Evolutionary conservation across 805 yeast species (phyloP).

Genomic region (Priceomyces castillae): DNA sequence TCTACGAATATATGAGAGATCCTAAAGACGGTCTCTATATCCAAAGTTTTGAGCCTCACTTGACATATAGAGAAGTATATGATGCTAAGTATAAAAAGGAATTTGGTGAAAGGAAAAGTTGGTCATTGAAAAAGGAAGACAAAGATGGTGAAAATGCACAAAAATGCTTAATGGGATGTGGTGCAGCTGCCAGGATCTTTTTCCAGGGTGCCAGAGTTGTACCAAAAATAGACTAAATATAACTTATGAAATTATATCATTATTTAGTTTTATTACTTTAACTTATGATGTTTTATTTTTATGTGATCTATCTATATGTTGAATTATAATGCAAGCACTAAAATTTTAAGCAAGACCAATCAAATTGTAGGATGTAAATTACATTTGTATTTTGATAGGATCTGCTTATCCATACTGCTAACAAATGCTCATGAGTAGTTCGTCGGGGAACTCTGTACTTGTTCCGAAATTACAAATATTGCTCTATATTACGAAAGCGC

Average conservation of each 20-base stretch:
- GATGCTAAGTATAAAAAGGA: slow-evolving; percentile 46
- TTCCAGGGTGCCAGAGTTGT: slow-evolving; percentile 63
- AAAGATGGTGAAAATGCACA: slow-evolving; percentile 44
- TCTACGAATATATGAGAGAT: slow-evolving; percentile 56
- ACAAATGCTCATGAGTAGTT: no score
- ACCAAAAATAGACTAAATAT: slow-evolving; percentile 21
- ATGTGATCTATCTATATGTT: neutral
- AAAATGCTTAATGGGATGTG: slow-evolving; percentile 60
- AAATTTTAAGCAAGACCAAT: neutral
- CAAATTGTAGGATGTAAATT: no score
- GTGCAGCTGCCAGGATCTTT: slow-evolving; percentile 66
- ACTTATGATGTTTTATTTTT: neutral
- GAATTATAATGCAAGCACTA: neutral
- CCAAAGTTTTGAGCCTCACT: slow-evolving; percentile 57
- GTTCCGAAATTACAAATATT: no score
- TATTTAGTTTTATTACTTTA: neutral
- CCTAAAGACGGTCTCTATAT: slow-evolving; percentile 57
- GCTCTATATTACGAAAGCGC: no score
- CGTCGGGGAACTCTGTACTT: no score
- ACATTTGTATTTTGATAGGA: no score
- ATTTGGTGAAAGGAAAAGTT: slow-evolving; percentile 55
- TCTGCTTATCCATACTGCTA: no score
- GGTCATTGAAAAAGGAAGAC: slow-evolving; percentile 51
- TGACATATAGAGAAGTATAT: slow-evolving; percentile 49
- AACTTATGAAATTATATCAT: neutral